Percentiles rank a stretch among this genome's conserved stretches.
Conservation (phyloP, 2,329 filamentous ascomycete species). For the Nigrospora oryzae region DNA sequence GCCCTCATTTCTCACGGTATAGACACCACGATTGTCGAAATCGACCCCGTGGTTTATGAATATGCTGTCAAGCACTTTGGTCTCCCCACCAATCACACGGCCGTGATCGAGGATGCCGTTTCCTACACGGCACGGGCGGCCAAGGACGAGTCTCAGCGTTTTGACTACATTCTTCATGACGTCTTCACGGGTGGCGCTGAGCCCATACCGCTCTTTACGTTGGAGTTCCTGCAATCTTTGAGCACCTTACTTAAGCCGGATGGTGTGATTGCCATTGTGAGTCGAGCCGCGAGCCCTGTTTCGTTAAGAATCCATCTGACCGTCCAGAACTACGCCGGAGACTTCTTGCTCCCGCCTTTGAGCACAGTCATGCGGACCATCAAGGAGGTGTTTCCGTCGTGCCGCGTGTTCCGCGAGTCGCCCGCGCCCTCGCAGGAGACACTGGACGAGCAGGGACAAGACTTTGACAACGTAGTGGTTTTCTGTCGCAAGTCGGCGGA, state of each 20-base stretch:
- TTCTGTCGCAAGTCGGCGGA: constrained; percentile 67
- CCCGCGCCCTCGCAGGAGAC: constrained; percentile 39
- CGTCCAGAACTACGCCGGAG: constrained; percentile 82
- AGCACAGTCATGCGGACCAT: constrained; percentile 78
- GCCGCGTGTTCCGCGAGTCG: constrained; percentile 82
- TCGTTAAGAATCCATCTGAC: neutral
- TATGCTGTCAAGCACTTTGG: constrained; percentile 79
- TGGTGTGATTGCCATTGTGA: constrained; percentile 80
- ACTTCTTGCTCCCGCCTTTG: constrained; percentile 69
- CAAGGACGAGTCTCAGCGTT: constrained; percentile 39
- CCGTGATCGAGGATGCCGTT: constrained; percentile 77
- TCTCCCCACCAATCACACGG: constrained; percentile 66
- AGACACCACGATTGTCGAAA: constrained; percentile 87
- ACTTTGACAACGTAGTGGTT: constrained; percentile 94
- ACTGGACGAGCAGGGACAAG: constrained; percentile 39
- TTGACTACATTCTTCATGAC: constrained; percentile 93
- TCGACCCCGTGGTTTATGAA: constrained; percentile 81
- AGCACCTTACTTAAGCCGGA: constrained; percentile 62
- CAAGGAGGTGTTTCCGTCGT: constrained; percentile 72
- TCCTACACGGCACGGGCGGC: constrained; percentile 48
- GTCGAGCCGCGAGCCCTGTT: constrained; percentile 18
- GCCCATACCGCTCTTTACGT: constrained; percentile 78
- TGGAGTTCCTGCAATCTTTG: constrained; percentile 71
- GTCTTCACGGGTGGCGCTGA: constrained; percentile 97
- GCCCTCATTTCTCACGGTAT: constrained; percentile 83